A percentile compares a stretch with the other conserved stretches of the same genome.
Evolutionary conservation across 202 grass and related monocot genomes (phyloP).

Genomic region (Schoenoplectus tabernaemontani): DNA sequence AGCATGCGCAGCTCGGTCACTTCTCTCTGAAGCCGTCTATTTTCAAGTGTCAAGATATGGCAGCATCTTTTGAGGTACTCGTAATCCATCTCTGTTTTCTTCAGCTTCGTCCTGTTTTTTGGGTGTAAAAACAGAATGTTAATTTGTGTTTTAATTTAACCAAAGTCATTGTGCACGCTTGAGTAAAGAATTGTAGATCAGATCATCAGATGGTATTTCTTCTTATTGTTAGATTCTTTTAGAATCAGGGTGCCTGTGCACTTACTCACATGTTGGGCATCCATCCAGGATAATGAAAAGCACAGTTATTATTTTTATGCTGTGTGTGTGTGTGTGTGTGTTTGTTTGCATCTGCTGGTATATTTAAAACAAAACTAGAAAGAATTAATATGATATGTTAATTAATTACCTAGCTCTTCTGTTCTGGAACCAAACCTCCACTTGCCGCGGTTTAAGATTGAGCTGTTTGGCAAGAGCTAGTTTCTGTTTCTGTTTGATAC

Average conservation of each 20-base stretch:
- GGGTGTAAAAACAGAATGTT: neutral
- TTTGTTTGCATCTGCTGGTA: neutral
- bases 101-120: constrained; percentile 54
- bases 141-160: neutral
- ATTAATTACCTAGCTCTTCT: constrained; percentile 62
- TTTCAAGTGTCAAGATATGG: constrained; percentile 59
- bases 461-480: constrained; percentile 39
- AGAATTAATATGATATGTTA: neutral
- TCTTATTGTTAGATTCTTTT: neutral
- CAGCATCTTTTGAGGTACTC: constrained; percentile 72
- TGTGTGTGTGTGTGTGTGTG: neutral
- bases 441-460: constrained; percentile 53
- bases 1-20: constrained; percentile 47
- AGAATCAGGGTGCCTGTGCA: neutral
- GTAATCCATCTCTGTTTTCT: constrained; percentile 75
- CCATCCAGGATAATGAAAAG: neutral
- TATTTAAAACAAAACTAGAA: neutral
- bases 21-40: constrained; percentile 55
- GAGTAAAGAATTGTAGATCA: neutral
- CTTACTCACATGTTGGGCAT: neutral
- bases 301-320: neutral
- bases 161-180: neutral
- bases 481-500: constrained; percentile 53
- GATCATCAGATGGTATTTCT: neutral
- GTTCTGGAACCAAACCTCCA: constrained; percentile 92